Evolutionary conservation across 1,284 basidiomycete species (phyloP).

Genomic region (Ustilago nuda): DNA sequence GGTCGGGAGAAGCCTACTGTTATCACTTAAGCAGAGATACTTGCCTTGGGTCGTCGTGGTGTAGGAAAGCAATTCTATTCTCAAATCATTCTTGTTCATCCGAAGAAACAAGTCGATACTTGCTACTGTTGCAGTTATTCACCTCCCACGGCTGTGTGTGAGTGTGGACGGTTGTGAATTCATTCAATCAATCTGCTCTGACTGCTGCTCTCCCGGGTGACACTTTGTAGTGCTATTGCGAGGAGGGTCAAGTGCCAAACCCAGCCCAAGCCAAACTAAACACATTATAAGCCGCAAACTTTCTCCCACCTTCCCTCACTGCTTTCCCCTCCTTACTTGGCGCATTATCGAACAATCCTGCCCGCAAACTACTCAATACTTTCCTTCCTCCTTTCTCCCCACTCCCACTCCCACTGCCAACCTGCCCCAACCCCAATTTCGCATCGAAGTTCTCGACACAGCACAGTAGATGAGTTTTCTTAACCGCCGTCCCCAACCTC

Average conservation of each 20-base stretch:
- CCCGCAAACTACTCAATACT: conserved; percentile 11
- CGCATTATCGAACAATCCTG: conserved; percentile 18
- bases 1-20: conserved; percentile 91
- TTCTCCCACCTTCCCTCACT: conserved; percentile 5
- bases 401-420: neutral
- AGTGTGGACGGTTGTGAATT: too few relatives aligned
- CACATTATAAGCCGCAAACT: conserved; percentile 53
- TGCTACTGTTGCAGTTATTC: neutral
- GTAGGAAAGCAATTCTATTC: neutral
- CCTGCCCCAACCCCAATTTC: neutral
- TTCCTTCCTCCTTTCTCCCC: neutral
- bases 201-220: too few relatives aligned
- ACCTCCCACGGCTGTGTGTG: too few relatives aligned
- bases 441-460: conserved; percentile 65
- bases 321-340: neutral
- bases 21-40: conserved; percentile 75
- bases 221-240: neutral
- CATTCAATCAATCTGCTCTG: neutral
- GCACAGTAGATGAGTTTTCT: conserved; percentile 93
- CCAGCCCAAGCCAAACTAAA: conserved; percentile 68
- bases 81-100: neutral
- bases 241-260: conserved; percentile 53
- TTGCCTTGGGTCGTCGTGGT: neutral
- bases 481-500: conserved; percentile 93
- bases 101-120: neutral